Conservation (phyloP, 176 grass and related monocot species). For the Ensete ventricosum region DNA sequence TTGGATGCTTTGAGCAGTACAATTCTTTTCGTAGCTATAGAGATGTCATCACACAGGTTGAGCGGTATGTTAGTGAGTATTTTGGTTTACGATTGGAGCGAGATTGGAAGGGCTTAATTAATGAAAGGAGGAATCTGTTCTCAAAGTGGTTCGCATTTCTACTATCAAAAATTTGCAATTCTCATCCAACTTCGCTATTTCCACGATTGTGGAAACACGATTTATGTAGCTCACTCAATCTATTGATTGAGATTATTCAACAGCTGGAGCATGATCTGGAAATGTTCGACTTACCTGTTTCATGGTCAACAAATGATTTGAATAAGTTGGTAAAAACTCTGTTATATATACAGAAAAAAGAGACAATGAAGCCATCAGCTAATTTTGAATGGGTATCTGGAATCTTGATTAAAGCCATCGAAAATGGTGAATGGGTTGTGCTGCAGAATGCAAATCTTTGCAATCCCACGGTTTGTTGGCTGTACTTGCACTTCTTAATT, state of each 20-base stretch:
- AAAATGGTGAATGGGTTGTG: constrained; percentile 80
- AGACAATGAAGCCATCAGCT: constrained; percentile 37
- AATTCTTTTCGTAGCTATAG: constrained; percentile 75
- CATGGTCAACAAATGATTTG: constrained; percentile 50
- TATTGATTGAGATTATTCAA: constrained; percentile 60
- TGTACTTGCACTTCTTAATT: constrained; percentile 13
- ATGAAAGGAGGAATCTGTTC: constrained; percentile 56
- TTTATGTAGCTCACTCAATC: constrained; percentile 36
- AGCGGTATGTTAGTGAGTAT: constrained; percentile 68
- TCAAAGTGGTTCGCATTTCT: constrained; percentile 83
- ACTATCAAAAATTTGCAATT: constrained; percentile 34
- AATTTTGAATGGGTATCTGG: constrained; percentile 88
- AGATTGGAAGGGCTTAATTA: constrained; percentile 42
- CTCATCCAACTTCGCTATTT: constrained; percentile 25
- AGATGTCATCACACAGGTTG: constrained; percentile 48
- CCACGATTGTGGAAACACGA: constrained; percentile 32
- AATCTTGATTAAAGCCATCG: constrained; percentile 76
- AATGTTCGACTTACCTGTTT: constrained; percentile 42
- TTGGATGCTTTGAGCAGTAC: constrained; percentile 98
- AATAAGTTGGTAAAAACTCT: constrained; percentile 44
- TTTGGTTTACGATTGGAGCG: constrained; percentile 51
- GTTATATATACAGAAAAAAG: constrained; percentile 44
- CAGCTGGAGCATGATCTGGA: constrained; percentile 55
- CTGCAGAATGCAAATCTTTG: constrained; percentile 97
- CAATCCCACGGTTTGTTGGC: constrained; percentile 68